phyloP scores from a whole-genome alignment of 306 rosid genomes.

The Inga laurina region DNA sequence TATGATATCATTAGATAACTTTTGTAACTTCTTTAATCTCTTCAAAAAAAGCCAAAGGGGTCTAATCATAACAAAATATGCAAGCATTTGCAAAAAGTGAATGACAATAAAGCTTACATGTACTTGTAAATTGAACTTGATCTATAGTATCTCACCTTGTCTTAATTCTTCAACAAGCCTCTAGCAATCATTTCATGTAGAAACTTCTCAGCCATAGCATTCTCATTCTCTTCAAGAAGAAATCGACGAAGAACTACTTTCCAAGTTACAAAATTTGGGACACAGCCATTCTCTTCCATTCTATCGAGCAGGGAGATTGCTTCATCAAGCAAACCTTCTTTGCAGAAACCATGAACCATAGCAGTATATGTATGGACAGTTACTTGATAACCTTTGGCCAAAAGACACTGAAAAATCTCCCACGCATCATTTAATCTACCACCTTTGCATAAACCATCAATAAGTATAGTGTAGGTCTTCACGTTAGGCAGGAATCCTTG shows the following conservation, averaged over 20 bases:
- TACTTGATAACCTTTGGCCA: not conserved
- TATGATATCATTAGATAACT: no score
- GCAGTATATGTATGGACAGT: not conserved
- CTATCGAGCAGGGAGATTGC: not conserved
- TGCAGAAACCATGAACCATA: not conserved
- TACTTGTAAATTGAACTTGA: not conserved
- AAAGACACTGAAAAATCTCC: not conserved
- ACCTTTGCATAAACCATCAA: not conserved
- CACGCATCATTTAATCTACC: not conserved
- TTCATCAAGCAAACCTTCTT: not conserved
- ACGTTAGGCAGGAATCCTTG: not conserved
- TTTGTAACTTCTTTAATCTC: no score
- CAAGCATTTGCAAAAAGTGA: no score
- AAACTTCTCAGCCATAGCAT: not conserved
- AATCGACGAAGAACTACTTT: not conserved
- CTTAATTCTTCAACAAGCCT: not conserved
- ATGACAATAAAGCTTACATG: no score
- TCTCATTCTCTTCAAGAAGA: not conserved
- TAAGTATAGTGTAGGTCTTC: not conserved
- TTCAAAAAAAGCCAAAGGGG: no score
- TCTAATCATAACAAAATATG: no score
- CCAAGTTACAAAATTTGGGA: not conserved
- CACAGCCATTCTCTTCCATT: not conserved
- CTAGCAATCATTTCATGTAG: not conserved
- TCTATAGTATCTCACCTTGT: not conserved